A percentile compares a stretch with the other conserved stretches of the same genome.
Conservation (phyloP, 306 rosid species). For the Erythrophleum fordii region DNA sequence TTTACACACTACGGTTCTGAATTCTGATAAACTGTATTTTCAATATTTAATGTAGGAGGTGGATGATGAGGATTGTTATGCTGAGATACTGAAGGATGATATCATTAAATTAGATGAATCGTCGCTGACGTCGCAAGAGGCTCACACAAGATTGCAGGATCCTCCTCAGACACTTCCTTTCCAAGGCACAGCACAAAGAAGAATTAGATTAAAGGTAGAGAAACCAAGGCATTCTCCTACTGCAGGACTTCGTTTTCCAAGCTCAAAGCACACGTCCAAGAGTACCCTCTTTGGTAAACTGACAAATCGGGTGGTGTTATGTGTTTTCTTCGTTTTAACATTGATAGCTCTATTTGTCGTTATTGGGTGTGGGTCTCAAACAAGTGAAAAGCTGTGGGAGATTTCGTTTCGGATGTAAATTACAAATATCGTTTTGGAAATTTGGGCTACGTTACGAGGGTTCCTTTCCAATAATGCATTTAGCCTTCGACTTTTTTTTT, state of each 20-base stretch:
- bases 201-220: slow-evolving; percentile 53
- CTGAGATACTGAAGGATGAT: slow-evolving; percentile 86
- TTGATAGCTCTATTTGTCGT: slow-evolving; percentile 34
- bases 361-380: slow-evolving; percentile 46
- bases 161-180: slow-evolving; percentile 29
- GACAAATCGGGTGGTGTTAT: background rate
- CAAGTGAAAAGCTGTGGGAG: slow-evolving; percentile 29
- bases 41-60: slow-evolving; percentile 43
- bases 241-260: slow-evolving; percentile 18
- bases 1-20: background rate
- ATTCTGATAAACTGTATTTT: background rate
- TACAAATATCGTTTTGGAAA: background rate
- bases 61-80: slow-evolving; percentile 76
- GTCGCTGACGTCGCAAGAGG: slow-evolving; percentile 36
- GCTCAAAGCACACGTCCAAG: slow-evolving; percentile 42
- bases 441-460: background rate
- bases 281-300: slow-evolving; percentile 5
- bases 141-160: slow-evolving; percentile 41
- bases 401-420: slow-evolving; percentile 19
- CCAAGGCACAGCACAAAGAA: slow-evolving; percentile 75
- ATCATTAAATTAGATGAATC: slow-evolving; percentile 76
- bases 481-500: background rate
- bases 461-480: background rate
- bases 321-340: background rate
- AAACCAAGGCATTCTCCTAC: slow-evolving; percentile 32